Base-by-base conservation (phyloP, 768 basidiomycete species). In the Tricholoma sp. region DNA sequence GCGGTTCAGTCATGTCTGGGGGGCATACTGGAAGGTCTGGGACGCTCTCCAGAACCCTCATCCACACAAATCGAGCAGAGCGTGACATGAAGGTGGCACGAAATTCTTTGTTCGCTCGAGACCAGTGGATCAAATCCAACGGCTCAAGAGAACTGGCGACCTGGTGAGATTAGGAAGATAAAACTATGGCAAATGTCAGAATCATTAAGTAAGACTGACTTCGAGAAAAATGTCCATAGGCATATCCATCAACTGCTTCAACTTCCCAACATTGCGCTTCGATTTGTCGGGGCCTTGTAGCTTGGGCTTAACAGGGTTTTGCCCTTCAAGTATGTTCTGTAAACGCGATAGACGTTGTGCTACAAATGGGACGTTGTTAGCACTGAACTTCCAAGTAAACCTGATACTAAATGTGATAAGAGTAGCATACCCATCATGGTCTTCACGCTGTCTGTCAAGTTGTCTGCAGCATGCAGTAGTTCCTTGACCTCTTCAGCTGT, bases 1-100 rank as follows among this genome's bases (percentile, higher is more conserved):
- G 61, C 0, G 67, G 66, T 54, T 70, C 67, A n/a, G 37, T 63
- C 53, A 70, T 41, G 20, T 68, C 65, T 8, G 56, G 42, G 2
- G 67, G 67, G 45, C 65, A 66, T 12, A 61, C 58, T 15, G 69
- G 65, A 4, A 70, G 50, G 13, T 52, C 66, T 13, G 39, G 13
- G 34, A 52, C 52, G 18, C 32, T 50, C 18, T 31, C 42, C 12
- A 58, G 36, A 24, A 53, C 50, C 18, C 17, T 17, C 13, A 9
- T 44, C 58, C 58, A 59, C 7, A 50, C 52, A 8, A 36, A 41
- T 18, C 51, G 54, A 10, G 58, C 8, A 24, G 36, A 53, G 1
- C 58, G 51, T 2, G 51, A 56, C 55, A 59, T 45, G 29, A 59
- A 53, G 4, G 50, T 45, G 12, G 52, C 36, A 6, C 55, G 55